Evolutionary conservation across 2,329 filamentous ascomycete species (phyloP).

Genomic region (Talaromyces sp.): DNA sequence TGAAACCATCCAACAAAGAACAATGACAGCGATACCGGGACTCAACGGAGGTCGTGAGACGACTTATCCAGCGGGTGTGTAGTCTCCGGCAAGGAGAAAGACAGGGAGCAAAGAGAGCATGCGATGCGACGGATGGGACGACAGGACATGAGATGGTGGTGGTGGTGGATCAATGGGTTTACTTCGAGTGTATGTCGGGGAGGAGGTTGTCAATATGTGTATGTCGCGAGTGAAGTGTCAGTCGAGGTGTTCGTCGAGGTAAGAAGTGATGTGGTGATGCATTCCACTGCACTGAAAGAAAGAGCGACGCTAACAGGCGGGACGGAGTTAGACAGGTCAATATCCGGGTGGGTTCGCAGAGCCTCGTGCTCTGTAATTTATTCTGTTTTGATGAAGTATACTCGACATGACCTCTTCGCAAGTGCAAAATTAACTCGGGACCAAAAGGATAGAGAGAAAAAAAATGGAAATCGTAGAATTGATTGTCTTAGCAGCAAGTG

Average conservation of each 20-base stretch:
- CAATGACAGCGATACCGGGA: neutral
- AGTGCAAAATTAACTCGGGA: too few relatives aligned
- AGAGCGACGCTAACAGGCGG: neutral
- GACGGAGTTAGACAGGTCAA: neutral
- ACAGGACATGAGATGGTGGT: neutral
- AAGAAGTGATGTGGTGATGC: neutral
- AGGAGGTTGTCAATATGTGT: neutral
- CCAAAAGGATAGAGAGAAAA: neutral
- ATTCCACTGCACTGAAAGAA: neutral
- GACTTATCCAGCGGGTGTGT: neutral
- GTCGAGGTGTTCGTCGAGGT: neutral
- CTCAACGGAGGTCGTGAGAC: neutral
- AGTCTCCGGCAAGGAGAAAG: conserved; percentile 2
- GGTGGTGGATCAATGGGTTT: neutral
- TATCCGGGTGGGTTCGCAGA: neutral
- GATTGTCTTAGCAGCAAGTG: neutral
- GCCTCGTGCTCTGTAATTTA: neutral
- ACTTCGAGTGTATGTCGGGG: neutral
- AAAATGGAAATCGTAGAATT: neutral
- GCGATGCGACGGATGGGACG: neutral
- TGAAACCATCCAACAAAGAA: neutral
- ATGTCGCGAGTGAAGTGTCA: neutral
- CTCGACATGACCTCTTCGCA: too few relatives aligned
- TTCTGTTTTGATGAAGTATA: neutral
- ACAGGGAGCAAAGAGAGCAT: neutral